Base-by-base conservation (phyloP, 2,329 filamentous ascomycete species). In the Penicillium sp. region DNA sequence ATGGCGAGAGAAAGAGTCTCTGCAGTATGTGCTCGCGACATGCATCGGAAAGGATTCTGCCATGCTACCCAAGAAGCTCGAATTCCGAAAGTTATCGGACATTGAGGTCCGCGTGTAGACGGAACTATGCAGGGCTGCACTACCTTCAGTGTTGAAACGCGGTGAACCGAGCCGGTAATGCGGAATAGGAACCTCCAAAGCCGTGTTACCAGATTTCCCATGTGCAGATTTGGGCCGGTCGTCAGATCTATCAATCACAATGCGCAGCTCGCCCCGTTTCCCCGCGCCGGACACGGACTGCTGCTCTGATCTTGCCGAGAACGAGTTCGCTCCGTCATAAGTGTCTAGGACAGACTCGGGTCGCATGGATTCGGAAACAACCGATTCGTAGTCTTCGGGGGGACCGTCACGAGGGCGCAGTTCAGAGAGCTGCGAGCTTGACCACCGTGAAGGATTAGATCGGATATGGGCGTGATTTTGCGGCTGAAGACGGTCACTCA, bases 161-260 rank as follows among this genome's bases (percentile, higher is more conserved):
- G 89, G 88, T 1, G 85, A 86, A 10, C 89, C 90, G 47, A 96
- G 74, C 55, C 84, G 84, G 76, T 90, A 94, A 46, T 87, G 85
- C 28, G 90, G 89, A 41, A 95, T 95, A 18, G 82, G 77, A 35
- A 91, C 78, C 56, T 89, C 80, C 41, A 94, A 74, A 28, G 82
- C 70, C 10, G 80, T 82, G 31, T 74, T 64, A n/a, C 69, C 68
- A 54, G 55, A 61, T 57, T 53, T 56, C 40, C 80, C 79, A 61
- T 85, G 81, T 51, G 80, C 76, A 4, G 82, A 85, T 62, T 78
- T 85, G 22, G 83, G 79, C 42, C 80, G 77, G 24, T 80, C 79
- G 36, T 77, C 75, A 8, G 86, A 80, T 52, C 87, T 79, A 42
- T 89, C 85, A 59, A 94, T 91, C 50, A 91, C 78, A 29, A 94